phyloP scores from a whole-genome alignment of 2,329 filamentous ascomycete genomes.

The Fusarium clavum region DNA sequence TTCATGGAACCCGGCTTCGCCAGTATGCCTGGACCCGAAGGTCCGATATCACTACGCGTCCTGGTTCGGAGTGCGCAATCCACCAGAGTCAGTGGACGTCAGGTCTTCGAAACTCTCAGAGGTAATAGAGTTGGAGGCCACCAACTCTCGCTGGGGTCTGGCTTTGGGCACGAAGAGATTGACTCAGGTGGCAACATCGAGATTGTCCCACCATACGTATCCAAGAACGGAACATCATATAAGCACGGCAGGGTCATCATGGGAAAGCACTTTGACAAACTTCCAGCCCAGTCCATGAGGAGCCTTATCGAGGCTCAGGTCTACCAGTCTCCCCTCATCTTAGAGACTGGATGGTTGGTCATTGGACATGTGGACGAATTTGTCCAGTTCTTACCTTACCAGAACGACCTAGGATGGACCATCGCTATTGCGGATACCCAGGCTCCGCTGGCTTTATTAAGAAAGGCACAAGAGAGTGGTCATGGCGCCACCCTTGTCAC shows the following conservation, averaged over 20 bases:
- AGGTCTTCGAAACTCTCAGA: slow-evolving; percentile 46
- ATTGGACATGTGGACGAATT: slow-evolving; percentile 47
- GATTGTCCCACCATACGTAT: slow-evolving; percentile 18
- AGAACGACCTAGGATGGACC: slow-evolving; percentile 44
- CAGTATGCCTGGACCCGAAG: slow-evolving; percentile 53
- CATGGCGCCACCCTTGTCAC: slow-evolving; percentile 35
- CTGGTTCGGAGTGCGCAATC: slow-evolving; percentile 48
- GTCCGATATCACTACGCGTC: slow-evolving; percentile 47
- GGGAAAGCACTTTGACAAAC: slow-evolving; percentile 39
- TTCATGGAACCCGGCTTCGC: slow-evolving; percentile 54
- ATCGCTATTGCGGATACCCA: slow-evolving; percentile 41
- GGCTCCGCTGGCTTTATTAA: slow-evolving; percentile 43
- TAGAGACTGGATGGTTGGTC: slow-evolving; percentile 40
- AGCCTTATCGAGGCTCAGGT: no score
- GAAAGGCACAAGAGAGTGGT: slow-evolving; percentile 36
- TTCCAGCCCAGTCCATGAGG: no score
- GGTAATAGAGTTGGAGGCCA: slow-evolving; percentile 48
- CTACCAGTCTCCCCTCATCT: no score
- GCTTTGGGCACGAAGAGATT: slow-evolving; percentile 16
- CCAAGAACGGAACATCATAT: not conserved
- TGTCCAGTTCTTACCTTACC: slow-evolving; percentile 1
- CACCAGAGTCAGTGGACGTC: slow-evolving; percentile 43
- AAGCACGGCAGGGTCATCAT: not conserved
- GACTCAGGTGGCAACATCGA: slow-evolving; percentile 25
- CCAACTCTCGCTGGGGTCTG: slow-evolving; percentile 13